A percentile compares a stretch with the other conserved stretches of the same genome.
These are phyloP conservation scores for Spathaspora hagerdaliae DNA, from an alignment of 805 yeast species.

Conservation along the genomic window DNA sequence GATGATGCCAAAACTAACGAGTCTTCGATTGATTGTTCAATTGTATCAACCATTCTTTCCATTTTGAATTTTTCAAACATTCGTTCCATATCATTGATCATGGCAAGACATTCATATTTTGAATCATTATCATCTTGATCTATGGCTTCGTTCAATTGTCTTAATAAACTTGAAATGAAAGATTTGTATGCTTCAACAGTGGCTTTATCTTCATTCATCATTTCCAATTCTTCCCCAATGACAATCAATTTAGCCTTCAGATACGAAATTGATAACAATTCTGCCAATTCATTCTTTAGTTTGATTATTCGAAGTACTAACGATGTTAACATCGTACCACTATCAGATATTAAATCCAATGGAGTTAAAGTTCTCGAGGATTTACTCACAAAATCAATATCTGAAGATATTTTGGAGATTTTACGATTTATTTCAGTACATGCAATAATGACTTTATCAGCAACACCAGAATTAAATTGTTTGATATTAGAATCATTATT, in stretches of 20 bases:
- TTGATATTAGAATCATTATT: conserved; percentile 14
- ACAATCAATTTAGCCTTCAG: conserved; percentile 62
- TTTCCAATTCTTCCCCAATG: conserved; percentile 61
- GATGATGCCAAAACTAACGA: background rate
- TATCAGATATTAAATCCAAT: conserved; percentile 48
- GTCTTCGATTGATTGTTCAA: conserved; percentile 1
- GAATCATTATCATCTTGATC: conserved; percentile 50
- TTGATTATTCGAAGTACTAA: conserved; percentile 43
- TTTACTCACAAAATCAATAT: conserved; percentile 44
- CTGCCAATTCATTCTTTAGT: conserved; percentile 47
- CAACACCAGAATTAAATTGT: conserved; percentile 49
- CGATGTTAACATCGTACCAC: conserved; percentile 47
- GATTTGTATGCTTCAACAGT: conserved; percentile 47
- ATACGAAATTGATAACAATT: conserved; percentile 53
- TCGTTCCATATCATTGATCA: conserved; percentile 65
- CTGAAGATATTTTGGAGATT: conserved; percentile 38
- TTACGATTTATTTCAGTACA: conserved; percentile 46
- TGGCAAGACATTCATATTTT: conserved; percentile 63
- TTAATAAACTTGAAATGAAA: conserved; percentile 55
- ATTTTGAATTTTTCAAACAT: conserved; percentile 58
- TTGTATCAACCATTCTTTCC: conserved; percentile 24
- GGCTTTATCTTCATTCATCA: conserved; percentile 32
- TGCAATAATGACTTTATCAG: conserved; percentile 48
- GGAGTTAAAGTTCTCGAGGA: conserved; percentile 40
- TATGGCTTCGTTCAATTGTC: conserved; percentile 55